Evolutionary conservation across 768 basidiomycete species (phyloP), one percentile per base, ranked within the genome.

Genomic region (Peribolospora kevripleyi): DNA sequence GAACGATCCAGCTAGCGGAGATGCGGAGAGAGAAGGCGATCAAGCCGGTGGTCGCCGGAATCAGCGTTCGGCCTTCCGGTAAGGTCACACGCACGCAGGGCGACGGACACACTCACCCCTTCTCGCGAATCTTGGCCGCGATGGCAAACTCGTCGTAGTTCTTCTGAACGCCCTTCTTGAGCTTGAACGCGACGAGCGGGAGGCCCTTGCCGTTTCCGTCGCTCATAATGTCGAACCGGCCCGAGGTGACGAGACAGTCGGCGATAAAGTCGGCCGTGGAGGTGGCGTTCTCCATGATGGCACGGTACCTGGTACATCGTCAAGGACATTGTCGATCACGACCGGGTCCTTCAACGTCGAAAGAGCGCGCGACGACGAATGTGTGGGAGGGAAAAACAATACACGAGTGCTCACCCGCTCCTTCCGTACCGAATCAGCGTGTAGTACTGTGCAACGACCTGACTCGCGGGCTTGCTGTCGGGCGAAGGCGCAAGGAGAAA

Each of bases 131-230:
- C 50, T 57, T 55, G 4, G 54, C 10, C 2, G 66, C 66, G 51
- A 67, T 65, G 2, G 65, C 66, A 54, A 66, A 67, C 59, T 67
- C 66, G 55, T 60, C 55, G 47, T 3, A 54, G 3, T 14, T 6
- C 1, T 5, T 14, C 5, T 4, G n/a, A 25, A 14, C 57, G 40
- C 55, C 48, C 13, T 56, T 54, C 51, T 59, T 65, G 46, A 67
- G 50, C 42, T 54, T 50, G 61, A 61, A 67, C 5, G 66, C 66
- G 39, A 67, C 66, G 40, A 67, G 61, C 3, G 66, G 66, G 13
- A 67, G 56, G 10, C 65, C 65, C 36, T 56, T 46, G 3, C 63
- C 61, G 25, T 48, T 40, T 6, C 39, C 57, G 11, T 65, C 59
- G 51, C 58, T 59, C 46, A 66, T 55, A 13, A 67, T 53, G 40